Evolutionary conservation across 441 rosid genomes (phyloP), one percentile per base, ranked within the genome.

Genomic region (Arabidopsis lyrata): DNA sequence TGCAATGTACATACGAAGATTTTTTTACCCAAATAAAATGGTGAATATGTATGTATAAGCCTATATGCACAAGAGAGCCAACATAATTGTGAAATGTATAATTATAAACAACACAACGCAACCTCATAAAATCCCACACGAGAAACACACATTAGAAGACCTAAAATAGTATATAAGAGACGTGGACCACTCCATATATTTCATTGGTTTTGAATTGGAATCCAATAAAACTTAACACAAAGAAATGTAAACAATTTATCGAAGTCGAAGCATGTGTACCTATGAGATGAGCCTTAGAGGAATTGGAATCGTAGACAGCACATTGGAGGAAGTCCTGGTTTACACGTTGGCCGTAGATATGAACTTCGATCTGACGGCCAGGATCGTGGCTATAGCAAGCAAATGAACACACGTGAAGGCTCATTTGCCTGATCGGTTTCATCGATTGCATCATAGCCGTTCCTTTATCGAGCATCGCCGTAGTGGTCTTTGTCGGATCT

Each of bases 261-360:
- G 3, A 50, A 9, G 55, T 20, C 29, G 31, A 20, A 50, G n/a
- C 2, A 22, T 60, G 2, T 59, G 27, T 81, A 88, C 90, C 94
- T 3, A 91, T 85, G 76, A 91, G 91, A 57, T 75, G 85, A 81
- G 76, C 85, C 6, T 64, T 48, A 59, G 88, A 52, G 56, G 83
- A 78, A 42, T 80, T 86, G 6, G 85, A 53, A 76, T 84, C 91
- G 31, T 85, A 88, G 60, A 91, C 89, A 7, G 92, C 94, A 39
- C 91, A 86, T 84, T 91, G 94, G 63, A 89, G 86, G 49, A 91
- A 88, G 73, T 87, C 94, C 79, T 85, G 86, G 72, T 86, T 86
- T 75, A 88, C 72, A 70, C 92, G 79, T 8, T 81, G 56, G 39
- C 84, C 72, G 36, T 70, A 88, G 76, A 86, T 88, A 77, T 88